Percentiles rank a stretch among this genome's conserved stretches.
phyloP scores from a whole-genome alignment of 768 basidiomycete species.

The Leccinum incarnatum region DNA sequence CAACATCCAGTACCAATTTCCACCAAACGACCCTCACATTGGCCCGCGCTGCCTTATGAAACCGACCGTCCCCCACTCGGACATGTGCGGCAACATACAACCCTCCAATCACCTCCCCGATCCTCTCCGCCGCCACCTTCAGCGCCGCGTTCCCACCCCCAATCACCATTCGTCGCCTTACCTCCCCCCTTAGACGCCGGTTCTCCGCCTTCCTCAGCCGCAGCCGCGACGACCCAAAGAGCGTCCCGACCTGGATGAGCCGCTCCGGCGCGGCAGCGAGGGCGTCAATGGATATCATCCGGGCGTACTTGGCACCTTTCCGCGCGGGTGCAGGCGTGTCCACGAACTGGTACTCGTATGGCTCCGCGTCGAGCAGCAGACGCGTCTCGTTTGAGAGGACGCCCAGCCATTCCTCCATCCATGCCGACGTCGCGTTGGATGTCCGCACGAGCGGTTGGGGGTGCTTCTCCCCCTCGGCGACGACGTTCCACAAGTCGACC shows the following conservation, averaged over 20 bases:
- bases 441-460: conserved; percentile 46
- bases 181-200: conserved; percentile 40
- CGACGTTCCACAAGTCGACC: conserved; percentile 48
- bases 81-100: conserved; percentile 64
- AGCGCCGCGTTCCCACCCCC: conserved; percentile 51
- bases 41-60: conserved; percentile 38
- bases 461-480: background rate
- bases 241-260: conserved; percentile 67
- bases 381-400: conserved; percentile 41
- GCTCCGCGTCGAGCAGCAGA: conserved; percentile 48
- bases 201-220: conserved; percentile 44
- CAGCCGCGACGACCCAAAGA: conserved; percentile 75
- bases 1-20: conserved; percentile 48
- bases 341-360: conserved; percentile 47
- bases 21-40: conserved; percentile 56
- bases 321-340: conserved; percentile 11
- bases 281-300: conserved; percentile 4
- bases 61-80: conserved; percentile 66
- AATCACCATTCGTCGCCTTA: conserved; percentile 60
- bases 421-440: conserved; percentile 46
- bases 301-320: conserved; percentile 12
- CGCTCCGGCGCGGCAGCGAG: conserved; percentile 32
- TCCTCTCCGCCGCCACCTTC: conserved; percentile 39
- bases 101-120: conserved; percentile 43
- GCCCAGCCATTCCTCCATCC: conserved; percentile 17